A percentile compares a stretch with the other conserved stretches of the same genome.
Evolutionary conservation across 2,329 filamentous ascomycete genomes (phyloP).

Genomic region (Arthrobotrys conoides): DNA sequence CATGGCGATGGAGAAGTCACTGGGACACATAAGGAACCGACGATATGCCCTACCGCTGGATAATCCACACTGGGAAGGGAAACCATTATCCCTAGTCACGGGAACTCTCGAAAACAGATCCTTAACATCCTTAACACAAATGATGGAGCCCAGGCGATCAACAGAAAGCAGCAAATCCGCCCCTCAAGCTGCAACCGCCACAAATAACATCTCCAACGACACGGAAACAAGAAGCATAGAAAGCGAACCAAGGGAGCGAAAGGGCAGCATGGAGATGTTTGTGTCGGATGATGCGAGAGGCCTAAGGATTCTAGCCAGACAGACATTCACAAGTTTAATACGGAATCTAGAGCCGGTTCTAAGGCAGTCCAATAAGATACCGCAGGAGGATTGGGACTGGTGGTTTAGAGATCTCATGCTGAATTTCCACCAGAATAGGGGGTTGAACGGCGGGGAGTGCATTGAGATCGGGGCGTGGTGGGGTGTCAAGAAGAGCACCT

Average conservation of each 20-base stretch:
- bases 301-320: constrained; percentile 63
- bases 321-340: constrained; percentile 66
- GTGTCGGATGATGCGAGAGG: constrained; percentile 63
- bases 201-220: background rate
- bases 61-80: constrained; percentile 63
- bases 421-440: constrained; percentile 83
- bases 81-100: constrained; percentile 27
- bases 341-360: constrained; percentile 85
- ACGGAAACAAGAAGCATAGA: constrained; percentile 52
- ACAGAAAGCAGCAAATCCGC: constrained; percentile 55
- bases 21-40: constrained; percentile 79
- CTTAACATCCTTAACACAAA: constrained; percentile 40
- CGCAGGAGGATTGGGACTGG: constrained; percentile 89
- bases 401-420: constrained; percentile 91
- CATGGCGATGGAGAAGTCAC: constrained; percentile 82
- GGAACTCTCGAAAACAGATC: constrained; percentile 53
- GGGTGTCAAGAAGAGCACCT: constrained; percentile 72
- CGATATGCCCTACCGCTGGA: constrained; percentile 74
- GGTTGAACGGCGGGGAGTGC: constrained; percentile 86
- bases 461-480: constrained; percentile 78
- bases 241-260: constrained; percentile 55
- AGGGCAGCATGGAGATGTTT: constrained; percentile 37
- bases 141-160: constrained; percentile 38
- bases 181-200: constrained; percentile 23
- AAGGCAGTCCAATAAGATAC: constrained; percentile 85